Base-by-base conservation (phyloP, 2,329 filamentous ascomycete genomes). In the Venturia asperata region DNA sequence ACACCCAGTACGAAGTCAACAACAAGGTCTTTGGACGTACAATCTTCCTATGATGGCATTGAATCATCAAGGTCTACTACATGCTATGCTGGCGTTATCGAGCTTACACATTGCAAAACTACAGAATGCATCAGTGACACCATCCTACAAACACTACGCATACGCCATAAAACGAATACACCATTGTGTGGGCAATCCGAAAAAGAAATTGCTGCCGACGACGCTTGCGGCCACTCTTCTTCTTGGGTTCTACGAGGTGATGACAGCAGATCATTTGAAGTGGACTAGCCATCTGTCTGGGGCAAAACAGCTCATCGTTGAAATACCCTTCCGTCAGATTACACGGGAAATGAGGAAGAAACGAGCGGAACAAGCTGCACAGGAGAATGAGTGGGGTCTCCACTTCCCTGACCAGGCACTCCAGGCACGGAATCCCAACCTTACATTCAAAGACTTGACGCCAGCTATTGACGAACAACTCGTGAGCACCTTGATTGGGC, bases 231-330 rank as follows among this genome's bases (percentile, higher is more conserved):
- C 92, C 1, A 92, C 91, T 0, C 80, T 97, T 43, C 79, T 97
- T 9, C 82, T 99, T 9, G 91, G 87, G 0, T 97, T 92, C 74
- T 97, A 96, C 71, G 94, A 97, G 74, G 90, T 97, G 21, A 94
- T 93, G 87, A 89, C 89, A 43, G 93, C 92, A 27, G 93, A 99
- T 69, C 93, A 97, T 71, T 87, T 89, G 65, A 96, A 96, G 74
- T 99, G 94, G 94, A 94, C 90, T 71, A 93, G 90, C 67, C 94
- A 97, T 76, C 80, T 97, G 45, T 85, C 90, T 61, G 94, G 94
- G 15, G 90, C 91, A 11, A 87, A 88, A 49, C 88, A 92, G 68
- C 82, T 97, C 39, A 82, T 97, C 34, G 84, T 85, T 63, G 92
- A 97, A 72, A 89, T 95, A 52, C 88, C 94, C 62, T 90, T 92